Evolutionary conservation across 2,329 filamentous ascomycete species (phyloP).

Genomic region (Clarireedia homoeocarpa): DNA sequence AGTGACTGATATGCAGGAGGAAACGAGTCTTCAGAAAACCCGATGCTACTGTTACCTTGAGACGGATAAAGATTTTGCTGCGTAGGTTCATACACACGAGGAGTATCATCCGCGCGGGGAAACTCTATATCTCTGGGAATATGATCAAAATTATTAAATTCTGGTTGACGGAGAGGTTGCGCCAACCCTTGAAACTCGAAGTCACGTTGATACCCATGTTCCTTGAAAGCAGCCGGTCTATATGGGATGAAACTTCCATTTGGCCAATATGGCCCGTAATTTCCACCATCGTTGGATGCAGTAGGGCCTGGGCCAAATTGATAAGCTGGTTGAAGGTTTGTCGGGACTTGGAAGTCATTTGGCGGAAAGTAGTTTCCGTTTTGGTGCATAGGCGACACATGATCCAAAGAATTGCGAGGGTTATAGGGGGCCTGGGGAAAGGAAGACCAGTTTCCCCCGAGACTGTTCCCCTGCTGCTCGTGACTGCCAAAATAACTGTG

Average conservation of each 20-base stretch:
- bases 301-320: conserved; percentile 51
- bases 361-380: conserved; percentile 23
- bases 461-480: conserved; percentile 8
- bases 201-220: conserved; percentile 35
- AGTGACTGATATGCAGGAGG: conserved; percentile 19
- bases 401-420: conserved; percentile 20
- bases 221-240: conserved; percentile 47
- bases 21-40: conserved; percentile 13
- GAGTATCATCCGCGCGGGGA: background rate
- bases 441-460: background rate
- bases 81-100: conserved; percentile 5
- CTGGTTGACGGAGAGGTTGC: conserved; percentile 8
- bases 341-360: conserved; percentile 44
- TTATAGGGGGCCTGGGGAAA: conserved; percentile 18
- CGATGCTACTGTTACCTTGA: background rate
- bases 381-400: conserved; percentile 20
- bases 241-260: conserved; percentile 49
- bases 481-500: conserved; percentile 11
- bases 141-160: conserved; percentile 6
- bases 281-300: conserved; percentile 46
- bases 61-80: conserved; percentile 4
- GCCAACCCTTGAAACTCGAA: conserved; percentile 7
- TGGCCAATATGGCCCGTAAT: conserved; percentile 56
- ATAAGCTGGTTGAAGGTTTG: conserved; percentile 49
- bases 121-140: conserved; percentile 1